A percentile compares a stretch with the other conserved stretches of the same genome.
Evolutionary conservation across 495 filamentous ascomycete genomes (phyloP).

Genomic region (Aspergillus bertholletiae): DNA sequence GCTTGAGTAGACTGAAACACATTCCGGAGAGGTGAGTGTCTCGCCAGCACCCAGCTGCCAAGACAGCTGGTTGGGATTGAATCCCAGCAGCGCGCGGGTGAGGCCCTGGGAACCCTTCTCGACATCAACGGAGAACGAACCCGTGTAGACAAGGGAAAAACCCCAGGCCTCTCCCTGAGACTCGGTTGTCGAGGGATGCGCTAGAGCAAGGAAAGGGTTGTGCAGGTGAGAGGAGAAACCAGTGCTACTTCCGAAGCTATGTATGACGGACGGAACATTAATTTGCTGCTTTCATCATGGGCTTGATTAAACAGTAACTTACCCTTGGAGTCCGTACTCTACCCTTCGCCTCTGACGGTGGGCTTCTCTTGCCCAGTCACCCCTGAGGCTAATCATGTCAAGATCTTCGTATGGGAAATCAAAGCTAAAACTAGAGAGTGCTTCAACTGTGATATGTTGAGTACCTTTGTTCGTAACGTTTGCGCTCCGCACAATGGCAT

Average conservation of each 20-base stretch:
- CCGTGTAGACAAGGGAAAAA: constrained; percentile 53
- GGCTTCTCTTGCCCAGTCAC: constrained; percentile 53
- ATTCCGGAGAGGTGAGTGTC: constrained; percentile 49
- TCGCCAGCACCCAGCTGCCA: constrained; percentile 44
- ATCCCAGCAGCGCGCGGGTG: constrained; percentile 46
- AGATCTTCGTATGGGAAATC: constrained; percentile 50
- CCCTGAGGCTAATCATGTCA: constrained; percentile 50
- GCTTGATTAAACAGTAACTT: background rate
- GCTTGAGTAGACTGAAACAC: constrained; percentile 48
- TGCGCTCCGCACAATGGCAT: constrained; percentile 51
- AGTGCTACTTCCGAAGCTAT: constrained; percentile 45
- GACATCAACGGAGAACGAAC: constrained; percentile 47
- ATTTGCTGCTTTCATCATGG: background rate
- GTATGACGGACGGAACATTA: background rate
- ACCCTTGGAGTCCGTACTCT: constrained; percentile 33
- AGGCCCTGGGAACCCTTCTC: constrained; percentile 54
- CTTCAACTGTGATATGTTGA: constrained; percentile 40
- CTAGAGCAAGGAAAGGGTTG: constrained; percentile 51
- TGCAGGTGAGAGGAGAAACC: constrained; percentile 54
- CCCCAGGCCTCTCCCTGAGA: constrained; percentile 50
- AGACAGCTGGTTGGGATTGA: constrained; percentile 49
- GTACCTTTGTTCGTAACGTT: constrained; percentile 48
- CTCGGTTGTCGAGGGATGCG: constrained; percentile 48
- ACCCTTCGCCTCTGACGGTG: constrained; percentile 33
- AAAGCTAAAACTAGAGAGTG: constrained; percentile 49